Percentiles rank a stretch among this genome's conserved stretches.
Conservation (phyloP, 164 flowering plant species). For the Macadamia integrifolia region DNA sequence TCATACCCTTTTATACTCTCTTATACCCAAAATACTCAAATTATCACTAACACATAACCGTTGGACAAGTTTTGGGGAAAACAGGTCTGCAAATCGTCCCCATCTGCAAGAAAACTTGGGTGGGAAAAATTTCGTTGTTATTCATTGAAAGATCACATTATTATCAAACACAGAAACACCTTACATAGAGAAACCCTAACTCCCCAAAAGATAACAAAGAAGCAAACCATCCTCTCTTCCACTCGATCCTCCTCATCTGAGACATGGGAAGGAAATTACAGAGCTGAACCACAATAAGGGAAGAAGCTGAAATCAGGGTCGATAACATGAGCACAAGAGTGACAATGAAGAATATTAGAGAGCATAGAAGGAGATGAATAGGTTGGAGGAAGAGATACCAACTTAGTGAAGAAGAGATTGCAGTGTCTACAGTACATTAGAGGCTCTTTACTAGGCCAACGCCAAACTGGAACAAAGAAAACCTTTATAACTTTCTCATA, state of each 20-base stretch:
- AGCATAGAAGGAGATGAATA: conserved; percentile 1
- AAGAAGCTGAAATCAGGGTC: conserved; percentile 69
- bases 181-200: not conserved
- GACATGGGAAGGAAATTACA: conserved; percentile 22
- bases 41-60: too few species aligned
- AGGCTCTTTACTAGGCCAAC: conserved; percentile 35
- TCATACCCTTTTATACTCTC: too few species aligned
- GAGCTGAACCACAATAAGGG: conserved; percentile 78
- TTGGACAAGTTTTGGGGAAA: too few species aligned
- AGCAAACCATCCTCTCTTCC: not conserved
- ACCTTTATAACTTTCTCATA: conserved; percentile 56
- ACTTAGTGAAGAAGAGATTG: conserved; percentile 31
- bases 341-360: conserved; percentile 39
- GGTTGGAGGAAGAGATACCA: conserved; percentile 19
- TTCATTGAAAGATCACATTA: not conserved
- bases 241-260: not conserved
- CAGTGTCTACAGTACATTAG: conserved; percentile 53
- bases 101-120: too few species aligned
- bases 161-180: not conserved
- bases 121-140: too few species aligned
- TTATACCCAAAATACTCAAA: too few species aligned
- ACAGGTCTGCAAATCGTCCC: too few species aligned
- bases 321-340: conserved; percentile 48
- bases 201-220: not conserved
- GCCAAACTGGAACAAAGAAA: conserved; percentile 57